phyloP scores from a whole-genome alignment of 192 early-diverging fungal genomes.

The Gonapodya sp. region DNA sequence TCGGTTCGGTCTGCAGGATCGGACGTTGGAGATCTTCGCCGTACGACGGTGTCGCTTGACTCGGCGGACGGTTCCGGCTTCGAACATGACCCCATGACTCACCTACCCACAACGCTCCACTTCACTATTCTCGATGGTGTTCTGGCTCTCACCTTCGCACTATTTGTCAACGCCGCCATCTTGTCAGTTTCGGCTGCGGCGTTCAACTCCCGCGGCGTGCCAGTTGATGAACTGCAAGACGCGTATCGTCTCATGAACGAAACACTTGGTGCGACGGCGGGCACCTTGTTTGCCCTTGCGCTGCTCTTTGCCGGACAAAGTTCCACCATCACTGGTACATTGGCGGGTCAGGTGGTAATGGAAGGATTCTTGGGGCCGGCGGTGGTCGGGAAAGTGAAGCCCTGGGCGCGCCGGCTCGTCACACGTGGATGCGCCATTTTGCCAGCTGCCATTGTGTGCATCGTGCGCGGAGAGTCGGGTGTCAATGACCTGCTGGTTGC shows the following conservation, averaged over 20 bases:
- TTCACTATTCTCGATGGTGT: constrained; percentile 56
- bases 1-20: neutral
- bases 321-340: constrained; percentile 71
- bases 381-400: constrained; percentile 23
- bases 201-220: constrained; percentile 45
- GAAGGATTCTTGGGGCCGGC: constrained; percentile 55
- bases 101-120: constrained; percentile 30
- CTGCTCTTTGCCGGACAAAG: constrained; percentile 66
- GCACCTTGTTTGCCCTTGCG: constrained; percentile 62
- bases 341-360: constrained; percentile 79
- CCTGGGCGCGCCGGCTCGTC: constrained; percentile 60
- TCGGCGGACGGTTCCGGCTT: neutral
- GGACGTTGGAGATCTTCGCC: constrained; percentile 15
- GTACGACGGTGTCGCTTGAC: neutral
- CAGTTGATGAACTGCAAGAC: constrained; percentile 53
- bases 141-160: constrained; percentile 57
- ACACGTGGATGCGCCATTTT: constrained; percentile 64
- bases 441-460: constrained; percentile 57
- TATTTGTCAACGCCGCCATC: constrained; percentile 70
- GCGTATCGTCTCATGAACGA: constrained; percentile 50
- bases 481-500: constrained; percentile 53
- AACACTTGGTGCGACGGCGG: constrained; percentile 53
- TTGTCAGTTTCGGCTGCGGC: constrained; percentile 66
- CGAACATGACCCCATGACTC: neutral
- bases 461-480: constrained; percentile 50